Base-by-base conservation (phyloP, 805 yeast species). In the Monosporozyma servazzii region DNA sequence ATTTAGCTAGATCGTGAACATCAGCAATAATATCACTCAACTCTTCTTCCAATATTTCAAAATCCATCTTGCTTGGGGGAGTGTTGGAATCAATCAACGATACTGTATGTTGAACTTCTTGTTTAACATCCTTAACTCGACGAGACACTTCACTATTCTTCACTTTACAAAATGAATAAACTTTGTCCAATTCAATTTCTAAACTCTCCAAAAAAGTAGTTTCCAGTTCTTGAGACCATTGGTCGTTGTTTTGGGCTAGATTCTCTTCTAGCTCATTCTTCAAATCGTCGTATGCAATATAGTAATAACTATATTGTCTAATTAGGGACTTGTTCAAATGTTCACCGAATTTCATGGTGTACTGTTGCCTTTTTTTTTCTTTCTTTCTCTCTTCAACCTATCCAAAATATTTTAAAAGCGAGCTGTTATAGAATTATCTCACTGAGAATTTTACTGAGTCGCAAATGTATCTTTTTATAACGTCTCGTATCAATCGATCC, bases 1-100 rank as follows among this genome's bases (percentile, higher is more conserved):
- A 93, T 67, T 91, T 91, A 57, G 96, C 96, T 62, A 93, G 77
- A 68, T 93, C 99, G 64, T 93, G 97, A 45, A 93, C 96, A 71
- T 90, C 97, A 21, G 97, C 96, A 69, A 93, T 90, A 60, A 93
- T 83, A 60, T 90, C 96, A 51, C 84, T 77, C 53, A 86, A 70
- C 58, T 84, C 90, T 54, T 83, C 86, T 66, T 86, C 93, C 50
- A 86, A 70, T 51, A 79, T 83, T 57, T 82, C 84, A 58, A 83
- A 86, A 63, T 82, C 87, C 60, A 81, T 77, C 64, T 83, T 86
- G 54, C 73, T 66, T n/a, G 77, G 74, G 1, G 81, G 78, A 29
- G 56, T 66, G 59, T 70, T 77, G 1, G 75, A 59, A 46, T 77
- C 77, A 37, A 82, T 71, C 8, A 78, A 77, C 39, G 76, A 75